These are phyloP conservation scores for Verticillium nonalfalfae DNA, from an alignment of 2,329 filamentous ascomycete species.

Conservation along the genomic window DNA sequence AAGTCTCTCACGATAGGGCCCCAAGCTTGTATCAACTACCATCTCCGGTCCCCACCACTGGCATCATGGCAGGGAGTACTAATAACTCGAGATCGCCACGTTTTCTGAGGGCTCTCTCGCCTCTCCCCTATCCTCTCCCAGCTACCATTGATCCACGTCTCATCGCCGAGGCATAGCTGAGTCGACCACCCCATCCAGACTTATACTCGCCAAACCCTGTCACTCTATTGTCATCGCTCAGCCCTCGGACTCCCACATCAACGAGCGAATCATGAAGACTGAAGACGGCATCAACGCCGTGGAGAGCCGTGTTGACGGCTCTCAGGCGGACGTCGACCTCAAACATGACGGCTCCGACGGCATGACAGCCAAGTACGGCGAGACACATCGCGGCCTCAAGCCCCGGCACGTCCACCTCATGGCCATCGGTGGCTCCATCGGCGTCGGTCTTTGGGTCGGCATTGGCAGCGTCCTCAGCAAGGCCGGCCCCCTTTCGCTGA, in stretches of 20 bases:
- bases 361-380: conserved; percentile 16
- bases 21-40: neutral
- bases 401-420: conserved; percentile 42
- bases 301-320: neutral
- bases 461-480: conserved; percentile 34
- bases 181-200: too few relatives aligned
- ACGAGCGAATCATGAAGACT: neutral
- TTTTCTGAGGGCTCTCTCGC: too few relatives aligned
- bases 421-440: conserved; percentile 41
- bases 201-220: too few relatives aligned
- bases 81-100: neutral
- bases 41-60: neutral
- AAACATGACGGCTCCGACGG: neutral
- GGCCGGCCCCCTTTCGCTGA: conserved; percentile 34
- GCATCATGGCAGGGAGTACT: neutral
- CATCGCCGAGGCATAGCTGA: too few relatives aligned
- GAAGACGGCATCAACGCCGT: neutral
- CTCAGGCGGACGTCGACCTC: neutral
- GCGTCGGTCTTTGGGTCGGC: conserved; percentile 37
- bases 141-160: too few relatives aligned
- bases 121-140: neutral
- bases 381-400: conserved; percentile 24
- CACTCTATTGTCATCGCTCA: neutral
- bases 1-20: neutral
- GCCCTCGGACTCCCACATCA: neutral